Evolutionary conservation across 1,139 yeast genomes (phyloP).

Genomic region (Candida smagusa): DNA sequence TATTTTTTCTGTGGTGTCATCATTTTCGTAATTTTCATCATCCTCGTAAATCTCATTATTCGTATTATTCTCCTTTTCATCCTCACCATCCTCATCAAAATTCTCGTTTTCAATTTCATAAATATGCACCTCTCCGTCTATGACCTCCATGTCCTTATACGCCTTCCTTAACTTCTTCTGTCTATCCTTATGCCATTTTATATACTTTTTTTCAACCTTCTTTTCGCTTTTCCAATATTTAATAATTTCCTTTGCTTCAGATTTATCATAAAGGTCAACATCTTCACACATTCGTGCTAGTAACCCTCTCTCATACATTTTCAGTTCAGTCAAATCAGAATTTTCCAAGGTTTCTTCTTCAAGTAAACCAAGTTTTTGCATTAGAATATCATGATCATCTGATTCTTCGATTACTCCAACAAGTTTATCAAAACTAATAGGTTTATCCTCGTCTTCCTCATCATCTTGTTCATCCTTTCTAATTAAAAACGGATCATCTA

Average conservation of each 20-base stretch:
- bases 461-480: not conserved
- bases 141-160: slow-evolving; percentile 1
- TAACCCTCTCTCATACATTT: slow-evolving; percentile 22
- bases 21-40: slow-evolving; percentile 2
- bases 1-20: slow-evolving; percentile 1
- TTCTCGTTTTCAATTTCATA: not conserved
- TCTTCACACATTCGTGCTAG: slow-evolving; percentile 9
- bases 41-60: not conserved
- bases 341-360: slow-evolving; percentile 16
- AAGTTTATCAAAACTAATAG: not conserved
- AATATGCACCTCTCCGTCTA: not conserved
- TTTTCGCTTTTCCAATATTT: slow-evolving; percentile 11
- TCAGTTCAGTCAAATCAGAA: slow-evolving; percentile 17
- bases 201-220: slow-evolving; percentile 5
- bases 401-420: not conserved
- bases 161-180: slow-evolving; percentile 1
- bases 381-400: not conserved
- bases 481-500: slow-evolving; percentile 9
- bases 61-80: slow-evolving; percentile 2
- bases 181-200: not conserved
- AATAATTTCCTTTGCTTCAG: slow-evolving; percentile 13
- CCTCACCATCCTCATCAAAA: not conserved
- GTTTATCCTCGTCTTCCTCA: slow-evolving; percentile 3
- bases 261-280: slow-evolving; percentile 8
- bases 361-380: slow-evolving; percentile 8